Percentiles rank a stretch among this genome's conserved stretches.
phyloP scores from a whole-genome alignment of 1,284 basidiomycete genomes.

The Cryptococcus neoformans region DNA sequence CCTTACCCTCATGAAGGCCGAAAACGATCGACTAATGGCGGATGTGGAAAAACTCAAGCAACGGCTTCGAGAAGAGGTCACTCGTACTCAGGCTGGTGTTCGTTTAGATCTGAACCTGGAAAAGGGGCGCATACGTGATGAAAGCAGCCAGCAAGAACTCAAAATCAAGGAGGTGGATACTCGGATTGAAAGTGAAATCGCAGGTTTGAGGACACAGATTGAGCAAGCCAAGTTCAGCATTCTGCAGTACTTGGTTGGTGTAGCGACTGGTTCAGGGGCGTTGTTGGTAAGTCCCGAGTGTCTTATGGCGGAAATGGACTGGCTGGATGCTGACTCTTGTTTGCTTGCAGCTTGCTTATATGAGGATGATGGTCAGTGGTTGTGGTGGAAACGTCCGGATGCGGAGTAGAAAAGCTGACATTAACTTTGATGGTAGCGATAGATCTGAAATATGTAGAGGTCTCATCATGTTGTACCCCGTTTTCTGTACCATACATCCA shows the following conservation, averaged over 20 bases:
- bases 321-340: constrained; percentile 1
- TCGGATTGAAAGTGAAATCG: constrained; percentile 95
- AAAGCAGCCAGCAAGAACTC: constrained; percentile 85
- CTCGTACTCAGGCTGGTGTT: constrained; percentile 89
- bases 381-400: neutral
- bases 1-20: constrained; percentile 89
- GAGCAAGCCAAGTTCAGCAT: constrained; percentile 75
- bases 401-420: no score
- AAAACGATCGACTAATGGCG: constrained; percentile 84
- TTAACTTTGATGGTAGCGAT: no score
- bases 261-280: constrained; percentile 49
- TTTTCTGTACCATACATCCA: no score
- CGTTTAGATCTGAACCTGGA: constrained; percentile 93
- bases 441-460: no score
- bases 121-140: constrained; percentile 92
- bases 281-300: constrained; percentile 33
- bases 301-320: neutral
- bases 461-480: no score
- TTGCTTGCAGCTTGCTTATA: constrained; percentile 40
- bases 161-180: constrained; percentile 99
- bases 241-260: constrained; percentile 48
- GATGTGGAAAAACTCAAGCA: constrained; percentile 98
- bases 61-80: constrained; percentile 85
- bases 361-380: constrained; percentile 46
- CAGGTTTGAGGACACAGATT: constrained; percentile 80